Percentiles rank a stretch among this genome's conserved stretches.
Evolutionary conservation across 257 asterid genomes (phyloP).

Genomic region (Vinca minor): DNA sequence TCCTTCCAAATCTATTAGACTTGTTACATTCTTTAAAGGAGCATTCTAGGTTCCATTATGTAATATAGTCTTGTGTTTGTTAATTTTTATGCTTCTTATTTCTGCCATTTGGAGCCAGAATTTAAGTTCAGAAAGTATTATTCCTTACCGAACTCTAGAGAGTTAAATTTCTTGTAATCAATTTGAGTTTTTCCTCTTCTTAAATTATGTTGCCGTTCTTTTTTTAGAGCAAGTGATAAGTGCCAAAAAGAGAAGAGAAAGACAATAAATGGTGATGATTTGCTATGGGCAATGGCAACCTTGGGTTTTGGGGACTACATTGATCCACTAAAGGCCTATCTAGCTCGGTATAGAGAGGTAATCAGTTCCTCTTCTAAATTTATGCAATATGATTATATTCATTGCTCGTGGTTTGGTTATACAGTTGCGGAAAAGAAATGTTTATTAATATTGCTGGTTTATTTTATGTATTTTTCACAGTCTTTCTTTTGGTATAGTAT

Average conservation of each 20-base stretch:
- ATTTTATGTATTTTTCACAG: neutral
- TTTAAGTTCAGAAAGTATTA: neutral
- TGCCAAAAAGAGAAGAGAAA: constrained; percentile 9
- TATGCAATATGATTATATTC: neutral
- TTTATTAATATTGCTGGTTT: neutral
- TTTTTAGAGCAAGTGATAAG: constrained; percentile 9
- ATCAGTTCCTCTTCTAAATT: too few species aligned
- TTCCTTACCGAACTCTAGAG: neutral
- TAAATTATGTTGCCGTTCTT: neutral
- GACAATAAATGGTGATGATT: constrained; percentile 8
- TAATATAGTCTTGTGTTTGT: neutral
- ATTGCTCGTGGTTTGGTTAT: neutral
- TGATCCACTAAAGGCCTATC: constrained; percentile 2
- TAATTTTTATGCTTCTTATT: neutral
- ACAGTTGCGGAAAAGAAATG: neutral
- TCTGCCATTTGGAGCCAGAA: neutral
- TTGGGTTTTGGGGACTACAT: constrained; percentile 11
- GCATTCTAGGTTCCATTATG: neutral
- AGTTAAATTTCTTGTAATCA: neutral
- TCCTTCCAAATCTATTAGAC: neutral
- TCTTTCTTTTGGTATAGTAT: neutral
- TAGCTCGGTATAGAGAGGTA: constrained; percentile 9
- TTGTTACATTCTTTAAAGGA: neutral
- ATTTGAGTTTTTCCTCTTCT: neutral
- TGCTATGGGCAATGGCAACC: constrained; percentile 10